Evolutionary conservation across 331 rosid genomes (phyloP), one percentile per base, ranked within the genome.

Genomic region (Rhamnella rubrinervis): DNA sequence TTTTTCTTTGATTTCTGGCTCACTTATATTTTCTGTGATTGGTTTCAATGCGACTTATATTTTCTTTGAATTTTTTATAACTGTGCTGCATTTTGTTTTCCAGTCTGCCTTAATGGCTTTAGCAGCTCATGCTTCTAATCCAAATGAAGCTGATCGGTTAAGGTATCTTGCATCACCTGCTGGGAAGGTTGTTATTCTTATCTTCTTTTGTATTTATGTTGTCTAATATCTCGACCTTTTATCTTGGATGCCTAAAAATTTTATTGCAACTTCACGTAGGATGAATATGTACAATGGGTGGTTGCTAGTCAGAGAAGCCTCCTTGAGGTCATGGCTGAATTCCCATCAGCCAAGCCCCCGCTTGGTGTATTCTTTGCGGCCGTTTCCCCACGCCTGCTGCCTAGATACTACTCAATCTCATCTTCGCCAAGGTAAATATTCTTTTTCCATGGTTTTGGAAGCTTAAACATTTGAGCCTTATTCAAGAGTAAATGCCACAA

Each of bases 291-390:
- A 72, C 88, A 90, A 77, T 90, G 97, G 97, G 78, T 90, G 46
- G 85, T 83, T 79, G 95, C 87, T 72, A 88, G 92, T 84, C 96
- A 88, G 78, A 88, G 96, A 79, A 90, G 88, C 75, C 87, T 90
- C 66, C 76, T 90, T 50, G 96, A 90, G 84, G 86, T 86, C 50
- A 84, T 90, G 96, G 92, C 92, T 11, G 96, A 82, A 56, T 90
- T 90, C 75, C 95, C 88, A 41, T 88, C 96, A 57, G 90, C 87
- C 40, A 88, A 86, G 78, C 92, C 96, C 37, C 87, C 95, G n/a
- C 87, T 90, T 4, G 96, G 96, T 66, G 96, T 90, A 26, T 88
- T 90, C 81, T 90, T 90, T 63, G 95, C 96, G 70, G 95, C 95
- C 25, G 59, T 86, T 61, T 84, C 90, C 61, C 95, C 96, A 80